These are phyloP conservation scores for Spathaspora hagerdaliae DNA, from an alignment of 805 yeast genomes.

Conservation along the genomic window DNA sequence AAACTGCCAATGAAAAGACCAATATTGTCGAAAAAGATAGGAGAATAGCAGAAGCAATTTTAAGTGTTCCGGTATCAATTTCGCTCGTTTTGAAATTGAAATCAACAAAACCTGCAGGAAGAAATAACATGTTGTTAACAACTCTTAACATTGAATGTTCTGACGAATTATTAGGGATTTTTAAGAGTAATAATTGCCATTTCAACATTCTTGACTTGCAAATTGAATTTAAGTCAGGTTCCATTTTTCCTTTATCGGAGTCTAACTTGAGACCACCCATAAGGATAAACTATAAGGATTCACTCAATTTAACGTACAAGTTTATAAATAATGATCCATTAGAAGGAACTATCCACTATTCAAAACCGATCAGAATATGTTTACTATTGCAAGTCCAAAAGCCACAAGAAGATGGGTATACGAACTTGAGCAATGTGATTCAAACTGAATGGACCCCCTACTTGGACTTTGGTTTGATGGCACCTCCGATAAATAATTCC, in stretches of 20 bases:
- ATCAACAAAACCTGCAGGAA: constrained; percentile 47
- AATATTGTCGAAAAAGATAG: not conserved
- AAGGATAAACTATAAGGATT: constrained; percentile 22
- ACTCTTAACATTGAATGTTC: constrained; percentile 47
- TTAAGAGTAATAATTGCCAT: constrained; percentile 12
- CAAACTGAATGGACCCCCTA: constrained; percentile 38
- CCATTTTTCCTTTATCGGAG: constrained; percentile 21
- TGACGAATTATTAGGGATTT: constrained; percentile 27
- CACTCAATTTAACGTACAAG: constrained; percentile 33
- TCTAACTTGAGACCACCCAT: constrained; percentile 1
- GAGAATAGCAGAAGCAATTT: constrained; percentile 9
- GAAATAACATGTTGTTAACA: constrained; percentile 41
- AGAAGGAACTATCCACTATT: constrained; percentile 10
- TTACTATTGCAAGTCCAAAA: constrained; percentile 24
- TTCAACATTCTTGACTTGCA: constrained; percentile 20
- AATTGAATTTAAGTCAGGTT: constrained; percentile 26
- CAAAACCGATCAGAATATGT: constrained; percentile 24
- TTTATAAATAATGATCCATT: constrained; percentile 23
- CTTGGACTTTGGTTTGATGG: constrained; percentile 32
- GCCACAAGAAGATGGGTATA: constrained; percentile 4
- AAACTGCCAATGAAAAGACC: not conserved
- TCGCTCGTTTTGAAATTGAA: constrained; percentile 44
- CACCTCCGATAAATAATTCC: constrained; percentile 36
- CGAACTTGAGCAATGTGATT: constrained; percentile 23
- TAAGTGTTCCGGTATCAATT: constrained; percentile 25